A percentile compares a stretch with the other conserved stretches of the same genome.
These are phyloP conservation scores for Oenanthe javanica DNA, from an alignment of 140 eudicot genomes.

Conservation along the genomic window DNA sequence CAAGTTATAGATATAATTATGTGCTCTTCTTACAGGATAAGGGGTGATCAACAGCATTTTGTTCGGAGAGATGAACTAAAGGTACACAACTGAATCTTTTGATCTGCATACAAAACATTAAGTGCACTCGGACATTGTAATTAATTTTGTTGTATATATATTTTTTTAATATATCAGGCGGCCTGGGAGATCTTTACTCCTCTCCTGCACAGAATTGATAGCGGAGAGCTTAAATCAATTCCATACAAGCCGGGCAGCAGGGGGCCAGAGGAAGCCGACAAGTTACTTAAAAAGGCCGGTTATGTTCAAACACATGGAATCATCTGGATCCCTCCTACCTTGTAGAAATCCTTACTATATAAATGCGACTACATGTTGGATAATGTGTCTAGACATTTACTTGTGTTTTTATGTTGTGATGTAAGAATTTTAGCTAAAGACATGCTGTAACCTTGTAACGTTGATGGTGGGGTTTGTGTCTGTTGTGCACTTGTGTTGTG, in stretches of 20 bases:
- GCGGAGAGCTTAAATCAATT: constrained; percentile 47
- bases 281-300: constrained; percentile 55
- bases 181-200: constrained; percentile 98
- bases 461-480: background rate
- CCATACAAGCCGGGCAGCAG: constrained; percentile 80
- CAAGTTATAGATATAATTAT: background rate
- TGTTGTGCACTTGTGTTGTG: background rate
- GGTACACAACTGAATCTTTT: constrained; percentile 32
- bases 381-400: background rate
- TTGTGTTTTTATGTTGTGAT: background rate
- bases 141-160: background rate
- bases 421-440: background rate
- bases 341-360: constrained; percentile 2
- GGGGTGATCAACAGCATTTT: constrained; percentile 97
- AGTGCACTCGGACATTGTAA: background rate
- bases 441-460: background rate
- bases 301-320: constrained; percentile 84
- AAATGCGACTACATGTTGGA: background rate
- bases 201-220: constrained; percentile 69
- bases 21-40: constrained; percentile 51
- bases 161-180: constrained; percentile 28
- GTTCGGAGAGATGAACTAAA: constrained; percentile 93
- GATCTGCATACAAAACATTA: background rate
- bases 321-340: constrained; percentile 70
- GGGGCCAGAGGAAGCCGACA: constrained; percentile 78